Conservation (phyloP, 768 basidiomycete species). For the Tricholomella constricta region DNA sequence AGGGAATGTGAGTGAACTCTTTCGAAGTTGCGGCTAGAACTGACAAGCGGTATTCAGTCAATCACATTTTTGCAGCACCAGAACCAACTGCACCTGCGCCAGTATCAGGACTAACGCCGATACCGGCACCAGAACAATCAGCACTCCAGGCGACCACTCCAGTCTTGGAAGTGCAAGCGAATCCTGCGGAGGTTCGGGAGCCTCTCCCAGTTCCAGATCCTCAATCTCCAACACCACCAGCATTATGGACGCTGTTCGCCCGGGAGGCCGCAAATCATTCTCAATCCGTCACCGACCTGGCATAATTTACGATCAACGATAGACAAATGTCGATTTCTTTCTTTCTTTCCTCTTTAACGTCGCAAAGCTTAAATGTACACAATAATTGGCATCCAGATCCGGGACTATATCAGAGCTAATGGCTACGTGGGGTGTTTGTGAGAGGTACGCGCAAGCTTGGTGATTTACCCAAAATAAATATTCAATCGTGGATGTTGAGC, state of each 20-base stretch:
- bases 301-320: conserved; percentile 1
- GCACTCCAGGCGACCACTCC: neutral
- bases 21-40: neutral
- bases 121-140: neutral
- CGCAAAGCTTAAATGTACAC: neutral
- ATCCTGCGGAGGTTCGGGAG: neutral
- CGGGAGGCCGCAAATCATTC: neutral
- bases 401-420: neutral
- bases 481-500: no score
- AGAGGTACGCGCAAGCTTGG: no score
- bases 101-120: no score
- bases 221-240: neutral
- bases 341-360: neutral
- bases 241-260: neutral
- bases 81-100: neutral
- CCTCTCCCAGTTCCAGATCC: neutral
- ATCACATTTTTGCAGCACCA: conserved; percentile 38
- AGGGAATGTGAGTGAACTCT: conserved; percentile 62
- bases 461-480: no score
- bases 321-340: neutral
- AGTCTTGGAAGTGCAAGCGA: no score
- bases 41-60: conserved; percentile 31
- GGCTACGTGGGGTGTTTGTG: neutral
- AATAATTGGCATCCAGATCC: neutral
- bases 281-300: neutral